Base-by-base conservation (phyloP, 2,329 filamentous ascomycete species). In the Neofusicoccum sp. region DNA sequence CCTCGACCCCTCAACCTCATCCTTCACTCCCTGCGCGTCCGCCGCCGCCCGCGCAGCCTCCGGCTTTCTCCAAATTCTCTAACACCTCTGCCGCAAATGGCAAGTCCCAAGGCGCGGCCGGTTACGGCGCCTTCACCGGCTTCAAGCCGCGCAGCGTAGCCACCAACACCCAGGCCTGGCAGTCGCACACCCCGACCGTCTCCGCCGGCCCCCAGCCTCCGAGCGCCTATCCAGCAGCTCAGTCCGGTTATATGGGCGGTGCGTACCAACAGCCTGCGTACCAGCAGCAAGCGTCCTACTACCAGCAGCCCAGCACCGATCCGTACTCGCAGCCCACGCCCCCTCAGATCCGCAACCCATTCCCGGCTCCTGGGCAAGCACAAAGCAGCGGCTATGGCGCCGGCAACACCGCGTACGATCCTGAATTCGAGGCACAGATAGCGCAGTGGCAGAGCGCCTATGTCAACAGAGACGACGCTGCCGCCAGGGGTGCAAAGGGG, bases 361-460 rank as follows among this genome's bases (percentile, higher is more conserved):
- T 96, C 71, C 87, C 87, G 9, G 81, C 83, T 12, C 87, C 89
- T 24, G 81, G 80, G 63, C 76, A 79, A 67, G 14, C 14, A n/a
- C 49, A 40, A 14, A 63, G 71, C 68, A 67, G 65, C 67, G 67
- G 73, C 70, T 65, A 71, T 65, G 67, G 70, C 54, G 68, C 64
- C 64, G 61, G 73, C 68, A 63, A 76, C 73, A 71, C 70, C 31
- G 76, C 73, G 33, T 74, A 84, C 56, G 86, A 96, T 69, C 86
- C 91, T 3, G 91, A 96, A 67, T 89, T 91, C 79, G 91, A 95
- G 61, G 91, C 91, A 31, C 91, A 96, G 74, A 93, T 97, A 63
- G 92, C 93, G 51, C 90, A 96, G 75, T 97, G 93, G 91, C 92
- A 96, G 76, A 93, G 89, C 75, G 91, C 92, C 28, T 96, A 96